Evolutionary conservation across 1,139 yeast species (phyloP), one percentile per base, ranked within the genome.

Genomic region (Meyerozyma guilliermondii): DNA sequence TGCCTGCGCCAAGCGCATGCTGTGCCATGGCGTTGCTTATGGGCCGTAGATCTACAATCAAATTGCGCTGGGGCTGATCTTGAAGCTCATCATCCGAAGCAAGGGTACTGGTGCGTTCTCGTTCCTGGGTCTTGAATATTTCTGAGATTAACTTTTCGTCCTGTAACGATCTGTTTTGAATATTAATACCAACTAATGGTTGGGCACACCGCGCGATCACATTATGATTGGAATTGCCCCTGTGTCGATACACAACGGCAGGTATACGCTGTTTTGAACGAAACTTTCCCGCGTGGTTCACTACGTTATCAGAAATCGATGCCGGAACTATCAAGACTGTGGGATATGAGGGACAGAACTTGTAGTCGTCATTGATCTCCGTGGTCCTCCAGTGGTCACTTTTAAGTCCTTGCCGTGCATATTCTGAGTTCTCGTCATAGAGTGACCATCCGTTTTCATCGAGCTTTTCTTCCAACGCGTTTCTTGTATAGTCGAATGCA

Each of bases 21-120:
- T 92, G 98, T 0, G 97, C 98, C 80, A 89, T 80, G 9, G 98
- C 98, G 62, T 92, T 92, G 0, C 97, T 85, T 10, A 89, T 63
- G 1, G 98, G 98, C 44, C 98, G 70, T 22, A 95, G 85, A 65
- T 92, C 98, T 2, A 89, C 92, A 33, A 92, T 81, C 37, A 92
- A 62, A 52, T 91, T 89, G 40, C 77, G 74, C 42, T 78, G 76
- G 0, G 76, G 74, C 47, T 71, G 77, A 59, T 43, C 64, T 23
- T 54, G 59, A 43, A 53, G 59, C 22, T 55, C 62, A 24, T 57
- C 58, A 11, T 54, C 50, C 11, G 17, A 20, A 3, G 46, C 40
- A 11, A 55, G 39, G 6, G 35, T 48, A 3, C 42, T 49, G 10
- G 45, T 39, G 14, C 75, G 49, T 40, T 71, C 74, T 11, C 53